These are phyloP conservation scores for Sordaria brevicollis DNA, from an alignment of 495 filamentous ascomycete species.

Conservation along the genomic window DNA sequence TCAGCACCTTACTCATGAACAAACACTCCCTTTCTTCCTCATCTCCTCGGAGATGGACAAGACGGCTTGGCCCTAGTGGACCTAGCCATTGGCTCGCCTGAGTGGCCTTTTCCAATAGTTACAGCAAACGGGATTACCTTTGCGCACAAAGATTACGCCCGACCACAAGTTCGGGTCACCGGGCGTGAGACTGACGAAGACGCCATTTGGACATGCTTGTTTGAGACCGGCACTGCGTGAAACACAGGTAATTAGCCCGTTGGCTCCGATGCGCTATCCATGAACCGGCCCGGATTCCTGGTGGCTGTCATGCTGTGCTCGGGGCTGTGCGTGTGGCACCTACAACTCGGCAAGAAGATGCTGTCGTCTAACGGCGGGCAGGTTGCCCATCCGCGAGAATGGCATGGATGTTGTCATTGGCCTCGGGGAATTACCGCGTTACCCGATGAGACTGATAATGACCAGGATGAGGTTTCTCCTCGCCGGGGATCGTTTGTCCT, in stretches of 20 bases:
- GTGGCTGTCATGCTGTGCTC: neutral
- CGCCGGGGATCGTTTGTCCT: neutral
- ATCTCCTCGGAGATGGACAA: neutral
- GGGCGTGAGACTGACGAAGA: constrained; percentile 77
- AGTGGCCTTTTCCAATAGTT: neutral
- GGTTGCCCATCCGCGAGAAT: constrained; percentile 14
- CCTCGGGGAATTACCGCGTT: neutral
- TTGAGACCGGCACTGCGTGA: constrained; percentile 63
- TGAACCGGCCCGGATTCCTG: neutral
- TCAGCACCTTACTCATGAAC: neutral
- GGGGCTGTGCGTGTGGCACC: constrained; percentile 11
- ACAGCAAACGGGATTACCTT: constrained; percentile 41
- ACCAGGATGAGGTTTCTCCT: neutral
- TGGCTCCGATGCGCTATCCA: neutral
- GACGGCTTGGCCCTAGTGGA: neutral
- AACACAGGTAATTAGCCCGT: constrained; percentile 4
- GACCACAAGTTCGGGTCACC: constrained; percentile 74
- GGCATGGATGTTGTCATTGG: neutral
- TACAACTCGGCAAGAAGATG: constrained; percentile 73
- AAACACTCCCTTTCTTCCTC: neutral
- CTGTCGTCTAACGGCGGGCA: constrained; percentile 37
- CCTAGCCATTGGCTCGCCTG: neutral
- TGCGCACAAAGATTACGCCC: constrained; percentile 82
- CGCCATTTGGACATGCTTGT: constrained; percentile 67
- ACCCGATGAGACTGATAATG: neutral